Conservation (phyloP, 768 basidiomycete species). For the Tricholoma furcatifolium region DNA sequence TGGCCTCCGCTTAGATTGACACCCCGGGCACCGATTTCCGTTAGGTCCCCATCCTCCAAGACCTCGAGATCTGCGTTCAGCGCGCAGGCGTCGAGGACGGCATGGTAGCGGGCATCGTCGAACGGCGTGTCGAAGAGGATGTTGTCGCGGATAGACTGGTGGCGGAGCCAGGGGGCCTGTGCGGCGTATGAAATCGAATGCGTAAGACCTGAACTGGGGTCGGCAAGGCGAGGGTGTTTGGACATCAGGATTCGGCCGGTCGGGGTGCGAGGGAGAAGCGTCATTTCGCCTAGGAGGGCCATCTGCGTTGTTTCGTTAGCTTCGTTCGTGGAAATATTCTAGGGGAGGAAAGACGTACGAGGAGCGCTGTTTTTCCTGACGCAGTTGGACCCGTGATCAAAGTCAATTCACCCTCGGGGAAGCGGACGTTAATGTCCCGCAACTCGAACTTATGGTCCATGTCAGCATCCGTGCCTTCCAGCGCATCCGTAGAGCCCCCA, state of each 20-base stretch:
- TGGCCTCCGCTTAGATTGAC: constrained; percentile 81
- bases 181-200: constrained; percentile 70
- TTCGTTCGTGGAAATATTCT: background rate
- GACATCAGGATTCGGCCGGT: constrained; percentile 58
- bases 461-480: too few species aligned
- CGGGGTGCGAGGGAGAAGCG: constrained; percentile 29
- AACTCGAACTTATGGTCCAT: constrained; percentile 56
- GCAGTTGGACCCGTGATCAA: constrained; percentile 80
- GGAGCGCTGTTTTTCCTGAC: constrained; percentile 77
- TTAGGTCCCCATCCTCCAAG: constrained; percentile 82
- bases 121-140: constrained; percentile 76
- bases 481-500: background rate
- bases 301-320: constrained; percentile 35
- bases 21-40: constrained; percentile 81
- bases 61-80: constrained; percentile 78
- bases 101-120: constrained; percentile 72
- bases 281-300: constrained; percentile 75
- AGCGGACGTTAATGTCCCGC: constrained; percentile 60
- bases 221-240: constrained; percentile 59
- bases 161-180: constrained; percentile 69
- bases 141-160: constrained; percentile 77
- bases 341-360: constrained; percentile 39
- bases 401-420: constrained; percentile 71
- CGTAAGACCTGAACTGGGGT: constrained; percentile 54
- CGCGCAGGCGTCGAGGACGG: constrained; percentile 81